phyloP scores from a whole-genome alignment of 2,329 filamentous ascomycete genomes.

The Leptographium lundbergii region DNA sequence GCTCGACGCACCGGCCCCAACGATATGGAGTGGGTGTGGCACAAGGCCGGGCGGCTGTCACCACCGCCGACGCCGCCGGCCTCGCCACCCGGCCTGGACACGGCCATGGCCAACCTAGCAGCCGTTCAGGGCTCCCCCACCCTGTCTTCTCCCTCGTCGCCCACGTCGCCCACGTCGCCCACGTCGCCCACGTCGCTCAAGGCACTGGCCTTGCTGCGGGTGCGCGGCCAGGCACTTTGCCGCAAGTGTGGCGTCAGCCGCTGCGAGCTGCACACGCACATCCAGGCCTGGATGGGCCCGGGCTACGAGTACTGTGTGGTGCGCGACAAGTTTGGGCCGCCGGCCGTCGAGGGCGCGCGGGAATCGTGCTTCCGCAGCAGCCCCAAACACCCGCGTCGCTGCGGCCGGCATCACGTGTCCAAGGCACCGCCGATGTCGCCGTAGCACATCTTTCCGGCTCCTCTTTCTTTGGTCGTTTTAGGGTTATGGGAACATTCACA shows the following conservation, averaged over 20 bases:
- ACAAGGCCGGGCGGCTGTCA: constrained; percentile 29
- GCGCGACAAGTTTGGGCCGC: constrained; percentile 41
- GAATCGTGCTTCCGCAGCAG: constrained; percentile 46
- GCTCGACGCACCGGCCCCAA: constrained; percentile 47
- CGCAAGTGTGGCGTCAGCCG: constrained; percentile 47
- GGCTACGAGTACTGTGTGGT: constrained; percentile 48
- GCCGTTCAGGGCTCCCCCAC: too few species aligned
- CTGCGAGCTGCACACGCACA: constrained; percentile 51
- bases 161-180: too few species aligned
- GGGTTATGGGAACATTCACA: background rate
- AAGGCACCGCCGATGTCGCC: constrained; percentile 13
- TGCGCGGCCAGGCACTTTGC: constrained; percentile 48
- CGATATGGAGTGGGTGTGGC: constrained; percentile 52
- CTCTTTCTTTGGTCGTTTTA: background rate
- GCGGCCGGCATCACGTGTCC: constrained; percentile 38
- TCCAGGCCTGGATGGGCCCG: constrained; percentile 45
- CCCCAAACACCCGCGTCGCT: constrained; percentile 43
- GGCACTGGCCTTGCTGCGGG: constrained; percentile 33
- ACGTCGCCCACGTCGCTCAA: constrained; percentile 8
- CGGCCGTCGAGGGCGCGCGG: constrained; percentile 32
- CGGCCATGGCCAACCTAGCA: too few species aligned
- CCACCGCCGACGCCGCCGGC: background rate
- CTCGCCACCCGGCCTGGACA: background rate
- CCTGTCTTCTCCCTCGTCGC: too few species aligned
- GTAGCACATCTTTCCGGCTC: background rate